These are phyloP conservation scores for Penicillium waksmanii DNA, from an alignment of 495 filamentous ascomycete species.

Conservation along the genomic window DNA sequence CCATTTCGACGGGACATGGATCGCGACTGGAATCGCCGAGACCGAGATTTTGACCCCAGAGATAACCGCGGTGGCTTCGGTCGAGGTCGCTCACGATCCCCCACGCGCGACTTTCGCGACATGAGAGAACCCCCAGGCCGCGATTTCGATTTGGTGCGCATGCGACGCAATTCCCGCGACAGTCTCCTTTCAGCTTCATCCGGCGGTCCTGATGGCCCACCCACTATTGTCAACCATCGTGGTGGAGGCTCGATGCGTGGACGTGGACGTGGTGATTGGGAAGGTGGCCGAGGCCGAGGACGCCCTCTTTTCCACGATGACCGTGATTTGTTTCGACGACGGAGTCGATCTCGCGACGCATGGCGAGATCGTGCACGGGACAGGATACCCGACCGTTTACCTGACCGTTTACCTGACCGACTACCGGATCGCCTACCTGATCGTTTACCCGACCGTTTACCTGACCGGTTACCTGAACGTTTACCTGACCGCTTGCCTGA, in stretches of 20 bases:
- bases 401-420: constrained; percentile 36
- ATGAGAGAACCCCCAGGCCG: constrained; percentile 42
- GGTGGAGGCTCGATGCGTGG: constrained; percentile 63
- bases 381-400: constrained; percentile 37
- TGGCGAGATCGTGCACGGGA: constrained; percentile 55
- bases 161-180: constrained; percentile 61
- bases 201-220: constrained; percentile 65
- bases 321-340: constrained; percentile 56
- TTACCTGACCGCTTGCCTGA: constrained; percentile 18
- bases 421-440: constrained; percentile 34
- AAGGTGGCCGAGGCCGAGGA: constrained; percentile 60
- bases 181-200: constrained; percentile 71
- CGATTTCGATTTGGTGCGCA: constrained; percentile 49
- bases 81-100: constrained; percentile 50
- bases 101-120: constrained; percentile 56
- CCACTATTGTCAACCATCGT: constrained; percentile 47
- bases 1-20: constrained; percentile 45
- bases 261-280: constrained; percentile 70
- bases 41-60: constrained; percentile 50
- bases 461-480: constrained; percentile 36
- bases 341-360: constrained; percentile 72
- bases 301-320: constrained; percentile 62
- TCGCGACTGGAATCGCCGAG: constrained; percentile 44
- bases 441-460: constrained; percentile 32
- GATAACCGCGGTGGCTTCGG: constrained; percentile 45